These are phyloP conservation scores for Fusarium compactum DNA, from an alignment of 2,329 filamentous ascomycete genomes.

Conservation along the genomic window DNA sequence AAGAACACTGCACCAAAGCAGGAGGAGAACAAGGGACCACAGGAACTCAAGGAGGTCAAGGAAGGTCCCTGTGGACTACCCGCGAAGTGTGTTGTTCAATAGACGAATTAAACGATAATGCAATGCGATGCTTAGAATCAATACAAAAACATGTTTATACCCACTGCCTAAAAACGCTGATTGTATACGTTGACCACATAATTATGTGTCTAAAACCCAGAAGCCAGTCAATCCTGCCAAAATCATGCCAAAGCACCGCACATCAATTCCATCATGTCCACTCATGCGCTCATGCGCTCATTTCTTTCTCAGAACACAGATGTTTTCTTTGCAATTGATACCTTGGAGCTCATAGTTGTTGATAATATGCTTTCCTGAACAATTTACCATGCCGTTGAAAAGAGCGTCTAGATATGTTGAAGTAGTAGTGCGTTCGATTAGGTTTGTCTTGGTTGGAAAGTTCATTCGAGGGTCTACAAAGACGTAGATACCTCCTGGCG, in stretches of 20 bases:
- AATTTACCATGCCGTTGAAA: conserved; percentile 44
- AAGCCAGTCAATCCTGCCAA: neutral
- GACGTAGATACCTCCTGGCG: conserved; percentile 53
- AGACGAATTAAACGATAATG: conserved; percentile 46
- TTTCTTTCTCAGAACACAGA: conserved; percentile 28
- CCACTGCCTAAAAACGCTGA: neutral
- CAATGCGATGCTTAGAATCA: conserved; percentile 30
- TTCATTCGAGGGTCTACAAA: conserved; percentile 52
- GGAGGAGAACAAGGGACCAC: conserved; percentile 37
- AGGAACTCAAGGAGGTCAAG: conserved; percentile 60
- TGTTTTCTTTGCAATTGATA: conserved; percentile 49
- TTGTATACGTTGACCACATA: conserved; percentile 6
- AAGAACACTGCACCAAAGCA: conserved; percentile 38
- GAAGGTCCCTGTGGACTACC: conserved; percentile 84
- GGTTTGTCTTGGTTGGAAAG: conserved; percentile 12
- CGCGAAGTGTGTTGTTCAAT: conserved; percentile 77
- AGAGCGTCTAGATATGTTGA: conserved; percentile 43
- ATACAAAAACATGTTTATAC: conserved; percentile 23
- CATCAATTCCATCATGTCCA: neutral
- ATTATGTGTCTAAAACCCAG: neutral
- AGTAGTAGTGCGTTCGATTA: neutral
- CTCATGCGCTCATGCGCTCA: neutral
- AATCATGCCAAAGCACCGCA: neutral
- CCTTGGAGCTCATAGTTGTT: conserved; percentile 44
- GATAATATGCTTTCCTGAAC: conserved; percentile 35